Base-by-base conservation (phyloP, 768 basidiomycete genomes). In the Fibroporia radiculosa region DNA sequence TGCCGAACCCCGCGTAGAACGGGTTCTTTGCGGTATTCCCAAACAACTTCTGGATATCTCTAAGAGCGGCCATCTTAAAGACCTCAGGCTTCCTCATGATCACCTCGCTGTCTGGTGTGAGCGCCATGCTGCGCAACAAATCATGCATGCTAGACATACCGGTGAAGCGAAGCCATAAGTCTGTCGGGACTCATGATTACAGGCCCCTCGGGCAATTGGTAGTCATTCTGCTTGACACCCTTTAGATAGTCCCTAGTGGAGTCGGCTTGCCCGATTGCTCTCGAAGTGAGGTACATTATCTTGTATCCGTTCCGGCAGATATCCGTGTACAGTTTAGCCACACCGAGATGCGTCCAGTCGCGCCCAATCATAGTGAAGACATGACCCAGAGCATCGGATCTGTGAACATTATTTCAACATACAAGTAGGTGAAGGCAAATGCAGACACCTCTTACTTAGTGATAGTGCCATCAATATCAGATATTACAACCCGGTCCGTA, bases 21-120 rank as follows among this genome's bases (percentile, higher is more conserved):
- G 93, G 85, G 51, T 78, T 84, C 51, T 75, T 71, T 25, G 70
- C 65, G 23, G 71, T 71, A 28, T 82, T 78, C 4, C 87, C 87
- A 58, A 97, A 99, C 5, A 98, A 63, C 18, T 92, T 73, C 52
- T 89, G 89, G 43, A 98, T 95, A 65, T 98, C 96, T 33, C 93
- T 77, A 47, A 98, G 67, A 66, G 93, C 97, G 1, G 95, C 93
- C 96, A 99, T 99, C 69, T 99, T 99, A 77, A 99, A 99, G n/a
- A 98, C 77, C 59, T 99, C 96, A 0, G 96, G 96, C 63, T 98
- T 97, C 28, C 93, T 84, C 85, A 98, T 88, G 58, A 99, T 95
- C 13, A 99, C 95, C 66, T 99, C 96, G 3, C 93, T 96, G 55
- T 7, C 44, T 27, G 23, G 18, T 12, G 3, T n/a, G 34, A 35